Percentiles rank a stretch among this genome's conserved stretches.
Evolutionary conservation across 352 stramenopile species (phyloP).

Genomic region (Peronospora farinosa): DNA sequence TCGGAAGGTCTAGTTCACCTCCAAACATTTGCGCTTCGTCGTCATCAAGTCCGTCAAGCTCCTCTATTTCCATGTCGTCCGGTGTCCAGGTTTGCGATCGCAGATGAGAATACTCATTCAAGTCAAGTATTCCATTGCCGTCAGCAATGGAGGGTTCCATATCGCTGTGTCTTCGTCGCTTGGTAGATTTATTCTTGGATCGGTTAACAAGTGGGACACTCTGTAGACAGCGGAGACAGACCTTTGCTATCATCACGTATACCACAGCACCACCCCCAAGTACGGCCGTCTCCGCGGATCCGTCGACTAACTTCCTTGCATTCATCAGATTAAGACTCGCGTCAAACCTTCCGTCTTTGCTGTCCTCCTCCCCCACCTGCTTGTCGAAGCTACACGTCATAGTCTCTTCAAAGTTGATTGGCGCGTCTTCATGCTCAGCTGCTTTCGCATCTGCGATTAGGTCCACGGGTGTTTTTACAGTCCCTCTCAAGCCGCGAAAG

Average conservation of each 20-base stretch:
- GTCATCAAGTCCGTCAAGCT: constrained; percentile 25
- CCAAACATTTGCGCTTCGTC: constrained; percentile 1
- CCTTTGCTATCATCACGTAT: constrained; percentile 51
- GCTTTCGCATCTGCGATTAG: constrained; percentile 3
- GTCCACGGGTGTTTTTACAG: constrained; percentile 15
- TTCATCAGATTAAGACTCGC: constrained; percentile 27
- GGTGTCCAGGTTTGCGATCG: constrained; percentile 27
- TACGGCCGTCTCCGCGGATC: constrained; percentile 20
- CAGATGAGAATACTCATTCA: constrained; percentile 5
- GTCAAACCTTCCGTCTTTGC: constrained; percentile 12
- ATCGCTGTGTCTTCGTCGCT: constrained; percentile 21
- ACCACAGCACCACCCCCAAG: constrained; percentile 20
- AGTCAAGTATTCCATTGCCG: constrained; percentile 1
- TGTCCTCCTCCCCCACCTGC: constrained; percentile 20
- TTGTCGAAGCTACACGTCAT: constrained; percentile 32
- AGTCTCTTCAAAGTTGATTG: constrained; percentile 25
- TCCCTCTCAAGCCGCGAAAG: constrained; percentile 21
- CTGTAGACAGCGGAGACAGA: constrained; percentile 54
- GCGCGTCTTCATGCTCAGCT: constrained; percentile 4
- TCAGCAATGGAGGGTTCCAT: constrained; percentile 7
- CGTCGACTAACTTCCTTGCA: constrained; percentile 21
- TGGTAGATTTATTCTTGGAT: constrained; percentile 26
- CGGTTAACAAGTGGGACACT: constrained; percentile 34
- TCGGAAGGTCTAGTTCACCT: constrained; percentile 27
- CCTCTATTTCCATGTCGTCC: constrained; percentile 19